phyloP scores from a whole-genome alignment of 306 rosid species.

The Ormosia semicastrata region DNA sequence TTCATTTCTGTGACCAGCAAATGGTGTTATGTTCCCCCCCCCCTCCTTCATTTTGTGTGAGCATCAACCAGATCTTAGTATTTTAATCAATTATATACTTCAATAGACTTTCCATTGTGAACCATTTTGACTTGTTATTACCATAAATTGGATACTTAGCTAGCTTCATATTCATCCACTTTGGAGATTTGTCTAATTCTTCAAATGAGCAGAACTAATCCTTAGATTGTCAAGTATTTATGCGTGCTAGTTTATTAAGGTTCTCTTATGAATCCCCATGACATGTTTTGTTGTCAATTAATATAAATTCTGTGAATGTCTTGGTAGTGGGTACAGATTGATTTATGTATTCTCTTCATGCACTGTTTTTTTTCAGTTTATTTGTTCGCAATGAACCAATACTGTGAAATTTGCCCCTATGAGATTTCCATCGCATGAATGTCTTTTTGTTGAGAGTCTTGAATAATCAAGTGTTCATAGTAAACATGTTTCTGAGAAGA shows the following conservation, averaged over 20 bases:
- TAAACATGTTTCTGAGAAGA: slow-evolving; percentile 16
- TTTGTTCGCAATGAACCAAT: background rate
- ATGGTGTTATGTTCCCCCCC: slow-evolving; percentile 34
- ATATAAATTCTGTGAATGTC: background rate
- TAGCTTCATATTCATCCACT: no score
- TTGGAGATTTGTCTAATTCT: background rate
- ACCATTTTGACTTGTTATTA: background rate
- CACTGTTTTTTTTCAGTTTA: background rate
- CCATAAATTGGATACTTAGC: no score
- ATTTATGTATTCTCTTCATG: background rate
- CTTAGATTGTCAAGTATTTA: background rate
- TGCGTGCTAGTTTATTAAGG: background rate
- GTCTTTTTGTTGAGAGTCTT: background rate
- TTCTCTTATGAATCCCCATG: background rate
- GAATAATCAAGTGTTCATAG: slow-evolving; percentile 6
- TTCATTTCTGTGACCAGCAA: slow-evolving; percentile 36
- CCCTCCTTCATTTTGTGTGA: background rate
- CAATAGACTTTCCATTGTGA: background rate
- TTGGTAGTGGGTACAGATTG: no score
- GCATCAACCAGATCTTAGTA: background rate
- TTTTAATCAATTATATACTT: slow-evolving; percentile 9
- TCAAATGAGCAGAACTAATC: background rate
- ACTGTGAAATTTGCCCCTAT: background rate
- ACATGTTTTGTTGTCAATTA: background rate
- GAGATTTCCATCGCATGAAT: background rate